Evolutionary conservation across 306 rosid species (phyloP).

Genomic region (Alnus rubra): DNA sequence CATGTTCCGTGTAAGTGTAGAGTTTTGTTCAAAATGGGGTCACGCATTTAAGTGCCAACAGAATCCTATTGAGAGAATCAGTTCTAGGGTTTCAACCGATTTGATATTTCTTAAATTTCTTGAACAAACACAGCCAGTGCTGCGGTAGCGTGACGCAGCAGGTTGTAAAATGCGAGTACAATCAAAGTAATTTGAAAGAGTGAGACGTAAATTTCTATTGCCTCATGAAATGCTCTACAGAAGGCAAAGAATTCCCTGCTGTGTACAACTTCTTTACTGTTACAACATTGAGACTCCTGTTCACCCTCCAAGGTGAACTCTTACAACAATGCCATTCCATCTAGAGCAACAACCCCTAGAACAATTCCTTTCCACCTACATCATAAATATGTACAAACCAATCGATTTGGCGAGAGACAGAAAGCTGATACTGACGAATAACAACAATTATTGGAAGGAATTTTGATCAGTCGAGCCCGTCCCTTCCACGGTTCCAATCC

Average conservation of each 20-base stretch:
- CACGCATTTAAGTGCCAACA: too few relatives aligned
- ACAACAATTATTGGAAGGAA: constrained; percentile 35
- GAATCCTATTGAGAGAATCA: too few relatives aligned
- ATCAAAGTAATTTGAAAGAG: neutral
- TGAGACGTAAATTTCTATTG: constrained; percentile 40
- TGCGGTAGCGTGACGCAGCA: neutral
- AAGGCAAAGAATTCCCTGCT: constrained; percentile 56
- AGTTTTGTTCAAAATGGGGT: too few relatives aligned
- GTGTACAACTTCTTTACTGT: constrained; percentile 55
- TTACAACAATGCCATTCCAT: constrained; percentile 26
- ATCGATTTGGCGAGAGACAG: constrained; percentile 36
- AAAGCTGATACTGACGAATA: constrained; percentile 31
- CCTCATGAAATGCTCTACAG: constrained; percentile 41
- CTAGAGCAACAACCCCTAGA: constrained; percentile 37
- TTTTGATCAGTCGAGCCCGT: constrained; percentile 48
- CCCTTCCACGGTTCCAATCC: constrained; percentile 81
- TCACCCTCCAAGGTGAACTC: constrained; percentile 26
- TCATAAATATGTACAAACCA: constrained; percentile 57
- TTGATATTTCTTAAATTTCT: neutral
- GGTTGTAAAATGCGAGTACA: neutral
- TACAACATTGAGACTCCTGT: constrained; percentile 59
- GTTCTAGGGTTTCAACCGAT: neutral
- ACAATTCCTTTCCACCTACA: constrained; percentile 44
- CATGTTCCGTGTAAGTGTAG: too few relatives aligned
- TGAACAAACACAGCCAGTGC: neutral